Base-by-base conservation (phyloP, 805 yeast genomes). In the Grigorovia yakushimaensis region DNA sequence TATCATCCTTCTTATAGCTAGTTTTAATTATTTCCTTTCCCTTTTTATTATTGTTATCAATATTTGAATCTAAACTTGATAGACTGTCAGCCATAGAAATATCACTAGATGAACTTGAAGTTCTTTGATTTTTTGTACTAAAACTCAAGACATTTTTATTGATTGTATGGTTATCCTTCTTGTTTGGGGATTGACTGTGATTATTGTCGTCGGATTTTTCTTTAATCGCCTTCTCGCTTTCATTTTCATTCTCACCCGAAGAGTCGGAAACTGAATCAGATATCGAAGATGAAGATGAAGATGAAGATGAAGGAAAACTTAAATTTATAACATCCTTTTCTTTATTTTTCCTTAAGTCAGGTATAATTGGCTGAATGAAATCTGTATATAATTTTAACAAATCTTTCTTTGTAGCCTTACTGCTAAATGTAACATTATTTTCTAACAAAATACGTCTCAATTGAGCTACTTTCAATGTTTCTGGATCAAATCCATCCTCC, bases 401-500 rank as follows among this genome's bases (percentile, higher is more conserved):
- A 11, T 77, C 79, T 6, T 76, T 66, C 62, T 91, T 91, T 59
- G 81, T 85, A 5, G 88, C 82, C 42, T 74, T 69, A 1, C 83
- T 68, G 0, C 84, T 73, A 58, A 73, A 81, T 1, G 66, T 62
- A n/a, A 89, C 70, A n/a, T 76, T 72, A 59, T 87, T 76, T 47
- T 77, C 81, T 11, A 71, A 64, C 46, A 91, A 69, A 20, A 87
- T 73, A 20, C 79, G 74, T 56, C 93, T 74, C 58, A 91, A 70
- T 49, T 84, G 78, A 3, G 88, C 78, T 20, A 86, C 81, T 45
- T 79, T 83, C 53, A 84, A 68, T 38, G 73, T 68, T 22, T 73
- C 67, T 6, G 91, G 84, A 59, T 88, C 81, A 62, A 85, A 87
- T n/a, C 73, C 86, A 64, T 61, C 47, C 30, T 58, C 40, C 43